These are phyloP conservation scores for Citeromyces siamensis DNA, from an alignment of 1,139 yeast species.

Conservation along the genomic window DNA sequence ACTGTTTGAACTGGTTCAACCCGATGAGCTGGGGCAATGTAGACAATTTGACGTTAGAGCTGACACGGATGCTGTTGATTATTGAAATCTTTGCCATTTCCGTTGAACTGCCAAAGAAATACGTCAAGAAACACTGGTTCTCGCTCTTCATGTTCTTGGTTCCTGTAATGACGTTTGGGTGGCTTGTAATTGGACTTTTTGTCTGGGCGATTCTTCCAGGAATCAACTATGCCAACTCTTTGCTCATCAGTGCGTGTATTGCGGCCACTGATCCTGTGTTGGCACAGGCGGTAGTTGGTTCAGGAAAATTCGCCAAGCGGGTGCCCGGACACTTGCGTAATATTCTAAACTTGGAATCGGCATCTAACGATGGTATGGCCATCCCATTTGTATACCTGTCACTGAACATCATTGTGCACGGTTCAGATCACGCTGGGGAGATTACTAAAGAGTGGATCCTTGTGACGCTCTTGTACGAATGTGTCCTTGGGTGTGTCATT, in stretches of 20 bases:
- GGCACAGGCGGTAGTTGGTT: conserved; percentile 97
- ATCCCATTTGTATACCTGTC: conserved; percentile 86
- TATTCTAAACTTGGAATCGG: conserved; percentile 84
- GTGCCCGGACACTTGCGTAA: conserved; percentile 96
- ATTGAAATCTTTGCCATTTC: conserved; percentile 97
- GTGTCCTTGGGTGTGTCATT: conserved; percentile 69
- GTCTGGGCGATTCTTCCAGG: conserved; percentile 80
- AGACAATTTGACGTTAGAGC: conserved; percentile 76
- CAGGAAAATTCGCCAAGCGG: conserved; percentile 92
- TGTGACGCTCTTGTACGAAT: conserved; percentile 75
- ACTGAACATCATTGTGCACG: conserved; percentile 51
- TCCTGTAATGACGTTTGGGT: conserved; percentile 92
- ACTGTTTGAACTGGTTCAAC: conserved; percentile 78
- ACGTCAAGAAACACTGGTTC: conserved; percentile 84
- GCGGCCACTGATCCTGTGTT: conserved; percentile 97
- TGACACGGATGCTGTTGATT: conserved; percentile 79
- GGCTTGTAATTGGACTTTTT: conserved; percentile 81
- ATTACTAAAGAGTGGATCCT: conserved; percentile 81
- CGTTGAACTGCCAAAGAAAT: conserved; percentile 88
- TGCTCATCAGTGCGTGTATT: conserved; percentile 81
- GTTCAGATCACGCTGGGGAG: conserved; percentile 50
- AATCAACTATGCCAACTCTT: conserved; percentile 64
- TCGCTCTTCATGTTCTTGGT: conserved; percentile 68
- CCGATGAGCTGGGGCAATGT: conserved; percentile 90
- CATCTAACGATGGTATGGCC: conserved; percentile 98